Evolutionary conservation across 2,329 filamentous ascomycete genomes (phyloP).

Genomic region (Lachnellula arida): DNA sequence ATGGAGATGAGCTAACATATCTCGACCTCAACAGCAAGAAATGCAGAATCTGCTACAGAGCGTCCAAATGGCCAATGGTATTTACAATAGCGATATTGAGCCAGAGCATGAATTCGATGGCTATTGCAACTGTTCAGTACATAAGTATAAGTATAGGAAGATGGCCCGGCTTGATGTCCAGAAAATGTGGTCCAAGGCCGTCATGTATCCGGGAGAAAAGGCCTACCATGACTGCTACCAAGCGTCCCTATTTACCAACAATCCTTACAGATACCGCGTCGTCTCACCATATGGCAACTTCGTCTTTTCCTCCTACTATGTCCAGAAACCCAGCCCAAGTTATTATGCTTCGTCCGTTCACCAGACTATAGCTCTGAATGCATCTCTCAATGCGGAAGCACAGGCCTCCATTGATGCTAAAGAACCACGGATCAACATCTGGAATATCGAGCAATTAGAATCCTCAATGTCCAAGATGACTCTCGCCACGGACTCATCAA

Average conservation of each 20-base stretch:
- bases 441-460: slow-evolving; percentile 32
- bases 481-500: background rate
- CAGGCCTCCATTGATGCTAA: slow-evolving; percentile 32
- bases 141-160: slow-evolving; percentile 36
- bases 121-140: slow-evolving; percentile 38
- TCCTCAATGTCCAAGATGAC: slow-evolving; percentile 29
- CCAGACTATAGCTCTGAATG: slow-evolving; percentile 36
- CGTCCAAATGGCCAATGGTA: slow-evolving; percentile 36
- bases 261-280: slow-evolving; percentile 34
- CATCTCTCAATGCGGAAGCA: slow-evolving; percentile 33
- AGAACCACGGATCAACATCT: slow-evolving; percentile 37
- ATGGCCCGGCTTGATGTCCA: slow-evolving; percentile 35
- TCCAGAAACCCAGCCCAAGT: slow-evolving; percentile 26
- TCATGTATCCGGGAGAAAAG: slow-evolving; percentile 40
- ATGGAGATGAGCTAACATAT: slow-evolving; percentile 3
- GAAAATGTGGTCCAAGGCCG: slow-evolving; percentile 40
- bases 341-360: slow-evolving; percentile 34
- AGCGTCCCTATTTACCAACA: slow-evolving; percentile 27
- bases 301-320: slow-evolving; percentile 6
- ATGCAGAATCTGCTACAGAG: slow-evolving; percentile 40
- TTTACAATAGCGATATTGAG: slow-evolving; percentile 44
- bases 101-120: slow-evolving; percentile 41
- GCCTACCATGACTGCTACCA: slow-evolving; percentile 18
- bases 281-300: slow-evolving; percentile 33
- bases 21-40: slow-evolving; percentile 32